Evolutionary conservation across 768 basidiomycete genomes (phyloP).

Genomic region (Trametes villosa): DNA sequence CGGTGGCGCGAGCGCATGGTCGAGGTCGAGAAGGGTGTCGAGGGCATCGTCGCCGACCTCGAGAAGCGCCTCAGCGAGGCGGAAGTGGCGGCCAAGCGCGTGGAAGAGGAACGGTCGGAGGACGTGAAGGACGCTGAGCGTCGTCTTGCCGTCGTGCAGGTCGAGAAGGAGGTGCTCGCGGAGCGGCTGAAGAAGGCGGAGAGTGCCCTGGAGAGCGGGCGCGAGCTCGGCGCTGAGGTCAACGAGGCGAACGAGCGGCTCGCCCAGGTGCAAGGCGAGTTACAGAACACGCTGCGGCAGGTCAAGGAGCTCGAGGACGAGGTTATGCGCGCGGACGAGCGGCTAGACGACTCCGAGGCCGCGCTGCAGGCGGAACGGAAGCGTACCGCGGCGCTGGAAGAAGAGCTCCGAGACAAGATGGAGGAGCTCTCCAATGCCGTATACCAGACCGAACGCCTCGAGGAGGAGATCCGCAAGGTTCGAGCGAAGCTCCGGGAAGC

Average conservation of each 20-base stretch:
- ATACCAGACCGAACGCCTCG: constrained; percentile 26
- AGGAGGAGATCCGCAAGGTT: constrained; percentile 41
- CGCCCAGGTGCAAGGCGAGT: constrained; percentile 55
- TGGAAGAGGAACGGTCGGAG: constrained; percentile 45
- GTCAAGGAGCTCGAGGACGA: constrained; percentile 68
- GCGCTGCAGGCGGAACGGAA: constrained; percentile 59
- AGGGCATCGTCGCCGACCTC: constrained; percentile 65
- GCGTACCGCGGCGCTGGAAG: constrained; percentile 41
- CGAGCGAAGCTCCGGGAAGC: constrained; percentile 45
- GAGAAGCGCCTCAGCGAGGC: constrained; percentile 59
- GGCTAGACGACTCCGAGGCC: constrained; percentile 59
- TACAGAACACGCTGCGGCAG: constrained; percentile 61
- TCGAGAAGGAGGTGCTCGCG: constrained; percentile 56
- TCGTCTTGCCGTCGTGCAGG: constrained; percentile 48
- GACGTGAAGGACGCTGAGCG: constrained; percentile 52
- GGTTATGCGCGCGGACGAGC: constrained; percentile 51
- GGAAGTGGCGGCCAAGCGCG: constrained; percentile 48
- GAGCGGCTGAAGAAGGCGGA: constrained; percentile 71
- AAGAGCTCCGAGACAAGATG: constrained; percentile 43
- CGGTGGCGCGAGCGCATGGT: constrained; percentile 72
- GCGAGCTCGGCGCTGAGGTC: constrained; percentile 70
- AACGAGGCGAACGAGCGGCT: constrained; percentile 67
- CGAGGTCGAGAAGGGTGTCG: constrained; percentile 73
- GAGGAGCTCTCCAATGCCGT: constrained; percentile 30
- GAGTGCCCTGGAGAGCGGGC: constrained; percentile 60